These are phyloP conservation scores for Bauhinia variegata DNA, from an alignment of 306 rosid species.

Conservation along the genomic window DNA sequence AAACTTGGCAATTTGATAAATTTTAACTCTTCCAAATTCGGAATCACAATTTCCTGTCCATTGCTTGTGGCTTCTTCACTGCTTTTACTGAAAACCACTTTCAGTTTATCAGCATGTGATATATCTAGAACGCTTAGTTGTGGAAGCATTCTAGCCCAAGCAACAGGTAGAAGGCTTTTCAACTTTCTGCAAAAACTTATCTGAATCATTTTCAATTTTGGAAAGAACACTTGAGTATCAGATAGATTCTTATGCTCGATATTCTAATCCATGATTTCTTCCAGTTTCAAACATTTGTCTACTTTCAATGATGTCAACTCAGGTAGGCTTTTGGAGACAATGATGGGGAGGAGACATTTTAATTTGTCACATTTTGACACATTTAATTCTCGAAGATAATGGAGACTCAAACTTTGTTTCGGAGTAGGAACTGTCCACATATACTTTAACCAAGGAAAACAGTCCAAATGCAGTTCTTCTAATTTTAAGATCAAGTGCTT, in stretches of 20 bases:
- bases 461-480: neutral
- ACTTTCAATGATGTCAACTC: neutral
- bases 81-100: neutral
- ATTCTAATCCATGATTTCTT: neutral
- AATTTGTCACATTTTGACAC: neutral
- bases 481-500: neutral
- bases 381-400: neutral
- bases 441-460: neutral
- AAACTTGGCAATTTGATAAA: neutral
- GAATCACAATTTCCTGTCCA: neutral
- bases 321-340: neutral
- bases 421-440: neutral
- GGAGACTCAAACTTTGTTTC: neutral
- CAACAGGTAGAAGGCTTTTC: neutral
- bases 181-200: neutral
- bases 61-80: neutral
- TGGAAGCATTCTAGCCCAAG: neutral
- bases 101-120: conserved; percentile 15
- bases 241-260: neutral
- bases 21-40: neutral
- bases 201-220: neutral
- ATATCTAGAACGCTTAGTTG: neutral
- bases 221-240: neutral
- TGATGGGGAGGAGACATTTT: neutral
- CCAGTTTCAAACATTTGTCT: neutral